Conservation (phyloP, 1,284 basidiomycete species). For the Stereum hirsutum region DNA sequence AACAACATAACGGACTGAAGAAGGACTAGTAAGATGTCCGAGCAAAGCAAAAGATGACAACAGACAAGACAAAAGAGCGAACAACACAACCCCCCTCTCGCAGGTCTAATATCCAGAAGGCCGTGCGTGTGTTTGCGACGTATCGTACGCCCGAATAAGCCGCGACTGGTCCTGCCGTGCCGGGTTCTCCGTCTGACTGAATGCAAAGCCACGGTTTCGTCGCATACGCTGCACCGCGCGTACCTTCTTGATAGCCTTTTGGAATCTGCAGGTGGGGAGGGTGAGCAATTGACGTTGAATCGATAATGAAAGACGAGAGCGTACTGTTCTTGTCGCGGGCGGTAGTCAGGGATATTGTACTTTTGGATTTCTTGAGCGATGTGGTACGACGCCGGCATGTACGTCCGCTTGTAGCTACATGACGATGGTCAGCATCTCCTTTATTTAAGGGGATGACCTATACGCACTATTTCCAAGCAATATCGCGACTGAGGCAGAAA, state of each 20-base stretch:
- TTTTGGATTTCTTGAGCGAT: constrained; percentile 97
- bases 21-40: too few species aligned
- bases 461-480: constrained; percentile 87
- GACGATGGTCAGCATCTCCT: too few species aligned
- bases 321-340: constrained; percentile 94
- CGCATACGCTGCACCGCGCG: constrained; percentile 93
- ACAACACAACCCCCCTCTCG: background rate
- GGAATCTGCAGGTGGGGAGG: constrained; percentile 51
- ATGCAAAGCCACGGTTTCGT: constrained; percentile 90
- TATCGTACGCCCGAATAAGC: constrained; percentile 87
- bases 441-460: constrained; percentile 4
- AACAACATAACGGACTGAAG: too few species aligned
- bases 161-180: constrained; percentile 80
- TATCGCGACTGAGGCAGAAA: constrained; percentile 85
- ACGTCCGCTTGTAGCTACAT: constrained; percentile 81
- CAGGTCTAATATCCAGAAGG: constrained; percentile 62
- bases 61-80: too few species aligned
- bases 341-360: constrained; percentile 96
- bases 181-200: constrained; percentile 84
- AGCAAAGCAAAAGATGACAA: too few species aligned
- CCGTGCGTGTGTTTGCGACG: constrained; percentile 59
- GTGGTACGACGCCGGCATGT: constrained; percentile 87
- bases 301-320: constrained; percentile 21
- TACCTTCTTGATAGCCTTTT: constrained; percentile 97
- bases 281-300: background rate